phyloP scores from a whole-genome alignment of 225 moss, liverwort and hornwort species.

The Physcomitrium patens region DNA sequence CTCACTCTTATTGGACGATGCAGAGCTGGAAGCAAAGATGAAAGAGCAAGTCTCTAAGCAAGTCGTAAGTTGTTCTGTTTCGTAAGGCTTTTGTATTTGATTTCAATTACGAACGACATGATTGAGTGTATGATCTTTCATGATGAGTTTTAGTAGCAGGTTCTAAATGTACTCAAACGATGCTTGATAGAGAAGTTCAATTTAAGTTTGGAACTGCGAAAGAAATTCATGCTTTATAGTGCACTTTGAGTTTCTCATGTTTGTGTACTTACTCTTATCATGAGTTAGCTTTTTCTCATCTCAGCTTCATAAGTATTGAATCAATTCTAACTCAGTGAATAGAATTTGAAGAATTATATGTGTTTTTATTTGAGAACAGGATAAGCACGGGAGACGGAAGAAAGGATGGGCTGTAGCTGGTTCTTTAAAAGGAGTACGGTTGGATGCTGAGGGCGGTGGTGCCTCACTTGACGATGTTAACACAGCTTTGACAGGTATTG shows the following conservation, averaged over 20 bases:
- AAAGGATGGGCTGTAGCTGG: conserved; percentile 67
- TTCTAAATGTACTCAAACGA: no score
- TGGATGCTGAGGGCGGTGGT: conserved; percentile 83
- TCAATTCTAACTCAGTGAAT: no score
- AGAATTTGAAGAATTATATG: neutral
- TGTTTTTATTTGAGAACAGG: conserved; percentile 38
- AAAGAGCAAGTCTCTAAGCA: conserved; percentile 65
- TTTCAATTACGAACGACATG: no score
- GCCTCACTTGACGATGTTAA: conserved; percentile 70
- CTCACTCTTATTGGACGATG: conserved; percentile 76
- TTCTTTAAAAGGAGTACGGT: conserved; percentile 60
- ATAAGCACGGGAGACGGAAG: conserved; percentile 66
- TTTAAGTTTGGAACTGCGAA: no score
- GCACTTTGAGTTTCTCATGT: no score
- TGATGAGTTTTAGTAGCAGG: no score
- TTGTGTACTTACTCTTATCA: no score
- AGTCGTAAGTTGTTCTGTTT: conserved; percentile 37
- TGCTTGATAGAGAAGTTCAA: no score
- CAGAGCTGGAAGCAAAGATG: conserved; percentile 74
- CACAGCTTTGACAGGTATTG: conserved; percentile 17
- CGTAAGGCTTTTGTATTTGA: neutral
- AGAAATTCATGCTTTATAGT: no score
- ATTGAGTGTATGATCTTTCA: no score
- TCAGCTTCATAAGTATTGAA: no score
- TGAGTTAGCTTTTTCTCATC: no score